Base-by-base conservation (phyloP, 495 filamentous ascomycete species). In the Aspergillus nidulans region DNA sequence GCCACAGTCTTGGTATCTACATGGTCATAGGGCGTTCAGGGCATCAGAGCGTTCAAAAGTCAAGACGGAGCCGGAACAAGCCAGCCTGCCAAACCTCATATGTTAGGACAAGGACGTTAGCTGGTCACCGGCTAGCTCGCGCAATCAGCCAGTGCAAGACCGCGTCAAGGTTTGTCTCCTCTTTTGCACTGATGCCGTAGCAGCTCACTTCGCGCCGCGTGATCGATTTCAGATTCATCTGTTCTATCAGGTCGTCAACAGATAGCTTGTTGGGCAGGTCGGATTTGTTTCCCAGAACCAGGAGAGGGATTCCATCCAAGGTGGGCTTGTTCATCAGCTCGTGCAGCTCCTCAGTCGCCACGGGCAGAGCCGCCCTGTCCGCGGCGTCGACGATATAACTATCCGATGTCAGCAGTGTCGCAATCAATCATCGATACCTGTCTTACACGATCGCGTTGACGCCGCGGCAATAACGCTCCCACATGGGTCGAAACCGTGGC, bases 231-330 rank as follows among this genome's bases (percentile, higher is more conserved):
- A 98, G 80, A 60, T 96, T 85, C 80, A 98, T 82, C 47, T 82
- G 85, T 34, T 96, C 92, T 74, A 98, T 98, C 58, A 98, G 70
- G 69, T 97, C 90, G 65, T 98, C 94, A 25, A 97, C 92, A 34
- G 86, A 88, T 26, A 96, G 73, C 70, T 92, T 92, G 62, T 89
- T 78, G 12, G 86, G 84, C 16, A 98, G 81, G 66, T 98, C 94
- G 16, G 90, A 95, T 74, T 98, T 98, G 77, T 98, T 98, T 39
- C 94, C 94, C 4, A 98, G 84, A 12, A 98, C 94, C n/a, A 98
- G 78, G 28, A 98, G 78, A 0, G 94, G 94, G 61, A 97, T 98
- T 42, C 89, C 89, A 45, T 89, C 88, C 36, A 98, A 80, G 18
- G 85, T 86, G 5, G 85, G 83, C 69, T 97, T 94, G 62, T 83